Evolutionary conservation across 352 stramenopile species (phyloP).

Genomic region (Phytopythium litorale): DNA sequence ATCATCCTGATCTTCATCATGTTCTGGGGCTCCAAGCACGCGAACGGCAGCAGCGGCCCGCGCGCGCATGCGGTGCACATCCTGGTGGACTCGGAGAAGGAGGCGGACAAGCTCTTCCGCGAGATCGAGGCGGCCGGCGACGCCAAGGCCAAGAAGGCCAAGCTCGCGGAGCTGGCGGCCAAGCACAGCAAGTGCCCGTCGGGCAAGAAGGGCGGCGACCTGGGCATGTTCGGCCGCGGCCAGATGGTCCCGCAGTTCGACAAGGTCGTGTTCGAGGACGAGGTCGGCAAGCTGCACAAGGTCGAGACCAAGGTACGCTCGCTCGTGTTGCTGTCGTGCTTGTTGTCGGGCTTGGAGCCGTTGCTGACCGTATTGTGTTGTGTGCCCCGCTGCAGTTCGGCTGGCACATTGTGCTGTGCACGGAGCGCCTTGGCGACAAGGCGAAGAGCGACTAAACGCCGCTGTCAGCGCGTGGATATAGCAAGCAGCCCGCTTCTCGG

Average conservation of each 20-base stretch:
- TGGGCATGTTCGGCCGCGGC: conserved; percentile 62
- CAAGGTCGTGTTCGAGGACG: conserved; percentile 54
- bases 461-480: neutral
- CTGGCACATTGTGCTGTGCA: conserved; percentile 74
- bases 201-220: conserved; percentile 54
- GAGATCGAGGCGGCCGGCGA: conserved; percentile 46
- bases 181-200: conserved; percentile 57
- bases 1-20: conserved; percentile 56
- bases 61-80: conserved; percentile 60
- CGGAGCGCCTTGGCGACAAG: conserved; percentile 46
- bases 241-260: conserved; percentile 81
- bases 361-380: conserved; percentile 5
- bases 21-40: conserved; percentile 25
- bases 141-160: conserved; percentile 30
- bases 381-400: conserved; percentile 41
- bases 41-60: conserved; percentile 11
- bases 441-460: conserved; percentile 28
- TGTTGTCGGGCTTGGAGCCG: neutral
- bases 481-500: too few species aligned
- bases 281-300: conserved; percentile 53
- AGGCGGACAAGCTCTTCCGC: conserved; percentile 50
- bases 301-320: conserved; percentile 46
- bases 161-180: conserved; percentile 47
- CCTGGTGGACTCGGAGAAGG: conserved; percentile 47
- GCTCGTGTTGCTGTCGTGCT: neutral